phyloP scores from a whole-genome alignment of 805 yeast species.

The Phaffomyces thermotolerans region DNA sequence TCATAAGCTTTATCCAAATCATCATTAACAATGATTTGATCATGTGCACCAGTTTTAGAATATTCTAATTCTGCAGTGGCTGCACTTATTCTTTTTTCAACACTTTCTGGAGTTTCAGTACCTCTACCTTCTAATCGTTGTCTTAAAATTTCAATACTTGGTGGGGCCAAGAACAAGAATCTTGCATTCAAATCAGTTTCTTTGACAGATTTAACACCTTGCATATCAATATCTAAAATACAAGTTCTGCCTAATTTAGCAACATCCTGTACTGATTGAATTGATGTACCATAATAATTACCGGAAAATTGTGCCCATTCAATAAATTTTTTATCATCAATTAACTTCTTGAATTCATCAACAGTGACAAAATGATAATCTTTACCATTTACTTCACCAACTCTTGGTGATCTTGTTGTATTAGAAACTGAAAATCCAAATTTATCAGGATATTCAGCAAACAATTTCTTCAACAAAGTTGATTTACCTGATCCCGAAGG shows the following conservation, averaged over 20 bases:
- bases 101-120: slow-evolving; percentile 84
- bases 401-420: slow-evolving; percentile 88
- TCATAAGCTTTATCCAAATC: slow-evolving; percentile 82
- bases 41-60: slow-evolving; percentile 89
- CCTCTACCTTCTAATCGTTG: slow-evolving; percentile 82
- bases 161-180: slow-evolving; percentile 86
- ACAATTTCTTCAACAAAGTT: slow-evolving; percentile 80
- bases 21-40: slow-evolving; percentile 80
- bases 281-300: slow-evolving; percentile 92
- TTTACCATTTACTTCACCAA: slow-evolving; percentile 82
- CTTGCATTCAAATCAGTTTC: slow-evolving; percentile 75
- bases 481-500: slow-evolving; percentile 97
- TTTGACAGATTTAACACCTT: slow-evolving; percentile 93
- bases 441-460: slow-evolving; percentile 80
- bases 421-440: slow-evolving; percentile 94
- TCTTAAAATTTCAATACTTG: slow-evolving; percentile 73
- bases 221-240: slow-evolving; percentile 97
- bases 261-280: slow-evolving; percentile 67
- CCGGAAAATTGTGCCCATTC: slow-evolving; percentile 99
- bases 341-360: slow-evolving; percentile 70
- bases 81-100: slow-evolving; percentile 77
- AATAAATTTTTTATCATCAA: slow-evolving; percentile 69
- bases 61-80: slow-evolving; percentile 87
- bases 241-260: slow-evolving; percentile 62
- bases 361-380: slow-evolving; percentile 85